These are phyloP conservation scores for Salix koriyanagi DNA, from an alignment of 345 rosid species.

Conservation along the genomic window DNA sequence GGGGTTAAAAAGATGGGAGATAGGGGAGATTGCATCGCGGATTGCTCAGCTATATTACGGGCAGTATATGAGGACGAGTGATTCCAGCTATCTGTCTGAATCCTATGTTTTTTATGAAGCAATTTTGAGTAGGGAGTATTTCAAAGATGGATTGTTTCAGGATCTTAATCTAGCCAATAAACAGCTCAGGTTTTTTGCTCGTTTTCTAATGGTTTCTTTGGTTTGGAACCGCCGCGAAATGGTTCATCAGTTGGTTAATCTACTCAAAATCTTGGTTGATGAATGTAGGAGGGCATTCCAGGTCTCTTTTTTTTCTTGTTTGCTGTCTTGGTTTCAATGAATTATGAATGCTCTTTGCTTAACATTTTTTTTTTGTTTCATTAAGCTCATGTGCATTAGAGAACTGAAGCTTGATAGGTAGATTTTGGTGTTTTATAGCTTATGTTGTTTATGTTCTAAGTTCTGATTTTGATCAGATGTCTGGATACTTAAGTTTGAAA, in stretches of 20 bases:
- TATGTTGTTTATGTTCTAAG: background rate
- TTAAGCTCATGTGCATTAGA: no score
- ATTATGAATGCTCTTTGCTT: background rate
- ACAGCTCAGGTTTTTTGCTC: conserved; percentile 80
- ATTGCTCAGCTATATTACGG: conserved; percentile 93
- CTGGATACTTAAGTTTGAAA: background rate
- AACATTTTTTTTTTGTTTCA: background rate
- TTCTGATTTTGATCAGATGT: background rate
- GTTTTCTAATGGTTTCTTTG: conserved; percentile 91
- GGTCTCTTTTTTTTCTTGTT: conserved; percentile 32
- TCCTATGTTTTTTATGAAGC: conserved; percentile 90
- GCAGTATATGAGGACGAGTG: conserved; percentile 90
- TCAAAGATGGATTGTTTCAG: conserved; percentile 79
- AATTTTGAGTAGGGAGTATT: conserved; percentile 73
- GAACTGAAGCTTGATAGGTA: background rate
- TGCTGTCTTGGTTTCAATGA: background rate
- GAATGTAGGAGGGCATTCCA: conserved; percentile 88
- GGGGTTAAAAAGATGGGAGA: conserved; percentile 96
- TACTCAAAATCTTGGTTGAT: conserved; percentile 72
- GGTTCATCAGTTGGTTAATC: conserved; percentile 80
- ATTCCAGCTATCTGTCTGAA: conserved; percentile 69
- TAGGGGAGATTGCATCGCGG: conserved; percentile 92
- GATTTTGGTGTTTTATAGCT: background rate
- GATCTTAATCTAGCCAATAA: conserved; percentile 81
- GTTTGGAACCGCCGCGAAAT: conserved; percentile 72